phyloP scores from a whole-genome alignment of 1,284 basidiomycete genomes.

The Exobasidium cylindrosporum region DNA sequence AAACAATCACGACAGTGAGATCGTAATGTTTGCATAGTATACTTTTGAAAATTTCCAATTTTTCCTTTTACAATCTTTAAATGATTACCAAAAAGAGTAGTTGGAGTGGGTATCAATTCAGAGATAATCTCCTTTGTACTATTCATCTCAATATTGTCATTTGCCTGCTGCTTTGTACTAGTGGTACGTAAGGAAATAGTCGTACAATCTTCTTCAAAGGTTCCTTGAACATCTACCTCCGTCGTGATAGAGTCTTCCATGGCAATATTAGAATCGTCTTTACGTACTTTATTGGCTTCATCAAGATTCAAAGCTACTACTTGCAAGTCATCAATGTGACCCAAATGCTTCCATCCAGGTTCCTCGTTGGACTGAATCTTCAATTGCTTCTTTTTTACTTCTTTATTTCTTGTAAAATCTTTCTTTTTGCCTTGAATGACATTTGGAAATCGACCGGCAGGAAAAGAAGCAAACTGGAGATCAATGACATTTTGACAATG shows the following conservation, averaged over 20 bases:
- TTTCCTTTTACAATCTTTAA: not conserved
- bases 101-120: not conserved
- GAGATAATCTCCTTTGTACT: not conserved
- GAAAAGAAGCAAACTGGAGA: not conserved
- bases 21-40: not conserved
- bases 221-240: not conserved
- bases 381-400: not conserved
- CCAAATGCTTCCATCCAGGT: not conserved
- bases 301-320: not conserved
- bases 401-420: not conserved
- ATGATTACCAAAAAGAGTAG: not conserved
- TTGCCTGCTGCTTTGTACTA: too few species aligned
- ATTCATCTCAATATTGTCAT: too few species aligned
- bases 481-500: not conserved
- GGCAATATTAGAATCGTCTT: not conserved
- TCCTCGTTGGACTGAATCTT: not conserved
- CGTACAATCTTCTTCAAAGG: not conserved
- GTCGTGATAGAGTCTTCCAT: not conserved
- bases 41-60: not conserved
- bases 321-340: not conserved
- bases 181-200: too few species aligned
- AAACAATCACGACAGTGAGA: not conserved
- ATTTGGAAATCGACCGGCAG: not conserved
- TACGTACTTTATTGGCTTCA: not conserved
- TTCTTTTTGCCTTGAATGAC: not conserved